A percentile compares a stretch with the other conserved stretches of the same genome.
phyloP scores from a whole-genome alignment of 1,284 basidiomycete species.

The Heterobasidion irregulare region DNA sequence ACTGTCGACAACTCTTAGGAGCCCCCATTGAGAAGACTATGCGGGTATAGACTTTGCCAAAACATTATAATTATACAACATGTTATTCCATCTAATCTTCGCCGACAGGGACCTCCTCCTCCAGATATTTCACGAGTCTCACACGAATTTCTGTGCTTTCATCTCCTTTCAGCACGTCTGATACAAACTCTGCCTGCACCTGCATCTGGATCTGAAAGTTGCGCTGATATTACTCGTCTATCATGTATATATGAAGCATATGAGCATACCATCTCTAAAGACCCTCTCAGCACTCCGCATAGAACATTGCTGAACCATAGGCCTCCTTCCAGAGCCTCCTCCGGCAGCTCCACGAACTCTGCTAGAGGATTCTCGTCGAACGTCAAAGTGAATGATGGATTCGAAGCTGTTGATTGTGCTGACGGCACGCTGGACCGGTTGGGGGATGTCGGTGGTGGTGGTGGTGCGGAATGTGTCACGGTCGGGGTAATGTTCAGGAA shows the following conservation, averaged over 20 bases:
- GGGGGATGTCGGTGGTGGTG: slow-evolving; percentile 37
- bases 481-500: slow-evolving; percentile 92
- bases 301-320: slow-evolving; percentile 97
- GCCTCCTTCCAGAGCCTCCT: slow-evolving; percentile 86
- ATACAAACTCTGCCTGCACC: slow-evolving; percentile 85
- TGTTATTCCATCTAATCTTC: slow-evolving; percentile 50
- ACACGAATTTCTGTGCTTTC: slow-evolving; percentile 94
- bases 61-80: slow-evolving; percentile 1
- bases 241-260: slow-evolving; percentile 14
- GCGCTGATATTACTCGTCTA: slow-evolving; percentile 1
- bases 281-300: slow-evolving; percentile 89
- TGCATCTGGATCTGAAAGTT: slow-evolving; percentile 86
- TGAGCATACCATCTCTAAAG: slow-evolving; percentile 85
- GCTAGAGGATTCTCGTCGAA: slow-evolving; percentile 96
- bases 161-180: slow-evolving; percentile 88
- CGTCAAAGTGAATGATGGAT: slow-evolving; percentile 69
- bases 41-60: not conserved
- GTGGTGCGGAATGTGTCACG: slow-evolving; percentile 60
- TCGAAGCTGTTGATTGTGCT: slow-evolving; percentile 20
- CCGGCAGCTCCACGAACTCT: slow-evolving; percentile 96
- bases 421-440: slow-evolving; percentile 31
- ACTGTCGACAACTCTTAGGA: not conserved
- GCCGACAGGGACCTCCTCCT: slow-evolving; percentile 85
- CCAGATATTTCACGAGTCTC: slow-evolving; percentile 82
- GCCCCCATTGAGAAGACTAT: not conserved